These are phyloP conservation scores for Eimeria brunetti DNA, from an alignment of 169 alveolate species.

Conservation along the genomic window DNA sequence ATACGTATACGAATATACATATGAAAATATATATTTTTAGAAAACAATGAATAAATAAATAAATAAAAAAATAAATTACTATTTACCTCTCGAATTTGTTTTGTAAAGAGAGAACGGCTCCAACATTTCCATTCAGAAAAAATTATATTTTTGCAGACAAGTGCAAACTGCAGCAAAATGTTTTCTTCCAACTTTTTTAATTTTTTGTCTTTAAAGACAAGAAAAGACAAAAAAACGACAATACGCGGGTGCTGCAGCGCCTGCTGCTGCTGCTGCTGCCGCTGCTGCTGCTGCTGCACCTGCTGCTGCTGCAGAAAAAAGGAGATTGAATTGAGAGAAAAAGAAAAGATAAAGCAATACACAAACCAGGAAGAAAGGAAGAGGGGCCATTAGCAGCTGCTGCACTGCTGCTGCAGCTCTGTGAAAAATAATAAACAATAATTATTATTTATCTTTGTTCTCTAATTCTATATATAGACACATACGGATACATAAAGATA, in stretches of 20 bases:
- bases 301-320: not conserved
- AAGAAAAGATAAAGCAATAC: not conserved
- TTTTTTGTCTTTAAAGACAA: not conserved
- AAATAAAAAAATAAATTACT: not conserved
- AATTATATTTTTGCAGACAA: not conserved
- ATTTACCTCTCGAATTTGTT: not conserved
- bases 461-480: no score
- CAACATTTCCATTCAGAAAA: not conserved
- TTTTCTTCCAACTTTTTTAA: not conserved
- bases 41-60: no score
- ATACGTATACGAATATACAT: no score
- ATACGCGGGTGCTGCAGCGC: not conserved
- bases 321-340: not conserved
- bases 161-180: not conserved
- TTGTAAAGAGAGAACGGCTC: not conserved
- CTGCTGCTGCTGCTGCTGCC: not conserved
- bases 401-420: no score
- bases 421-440: no score
- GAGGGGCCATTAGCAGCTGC: no score
- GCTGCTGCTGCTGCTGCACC: conserved; percentile 3
- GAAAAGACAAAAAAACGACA: not conserved
- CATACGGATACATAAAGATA: no score
- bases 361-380: no score
- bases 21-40: no score
- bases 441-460: no score